These are phyloP conservation scores for Fusarium sororula DNA, from an alignment of 2,329 filamentous ascomycete species.

Conservation along the genomic window DNA sequence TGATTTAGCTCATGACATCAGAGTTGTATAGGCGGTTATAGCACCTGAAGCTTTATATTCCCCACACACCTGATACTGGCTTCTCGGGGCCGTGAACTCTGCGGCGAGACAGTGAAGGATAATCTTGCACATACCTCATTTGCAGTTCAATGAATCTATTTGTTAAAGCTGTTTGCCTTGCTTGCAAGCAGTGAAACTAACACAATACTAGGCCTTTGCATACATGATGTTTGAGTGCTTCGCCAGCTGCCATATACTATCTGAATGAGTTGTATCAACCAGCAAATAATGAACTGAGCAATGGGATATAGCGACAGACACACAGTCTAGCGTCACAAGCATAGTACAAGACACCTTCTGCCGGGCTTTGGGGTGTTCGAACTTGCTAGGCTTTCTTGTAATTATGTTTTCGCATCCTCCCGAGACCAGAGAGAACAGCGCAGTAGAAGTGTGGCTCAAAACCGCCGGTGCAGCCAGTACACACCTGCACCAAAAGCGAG, in stretches of 20 bases:
- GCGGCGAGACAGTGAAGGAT: neutral
- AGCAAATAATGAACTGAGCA: neutral
- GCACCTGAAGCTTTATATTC: neutral
- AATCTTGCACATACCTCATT: neutral
- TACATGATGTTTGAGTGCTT: constrained; percentile 23
- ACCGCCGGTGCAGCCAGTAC: constrained; percentile 53
- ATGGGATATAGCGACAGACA: neutral
- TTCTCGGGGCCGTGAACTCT: neutral
- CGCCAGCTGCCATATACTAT: constrained; percentile 14
- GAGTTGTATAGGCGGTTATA: neutral
- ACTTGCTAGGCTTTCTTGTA: neutral
- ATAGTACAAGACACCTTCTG: neutral
- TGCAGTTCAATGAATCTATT: neutral
- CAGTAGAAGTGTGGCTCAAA: neutral
- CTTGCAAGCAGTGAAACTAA: neutral
- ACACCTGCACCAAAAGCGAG: constrained; percentile 53
- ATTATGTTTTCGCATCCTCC: neutral
- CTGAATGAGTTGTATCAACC: constrained; percentile 4
- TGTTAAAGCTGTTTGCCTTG: neutral
- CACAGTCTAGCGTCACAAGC: neutral
- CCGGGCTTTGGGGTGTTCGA: neutral
- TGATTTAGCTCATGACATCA: neutral
- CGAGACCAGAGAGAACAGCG: neutral
- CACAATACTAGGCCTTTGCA: constrained; percentile 19
- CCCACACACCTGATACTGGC: neutral